Conservation (phyloP, 768 basidiomycete genomes). For the Termitomyces heimii region DNA sequence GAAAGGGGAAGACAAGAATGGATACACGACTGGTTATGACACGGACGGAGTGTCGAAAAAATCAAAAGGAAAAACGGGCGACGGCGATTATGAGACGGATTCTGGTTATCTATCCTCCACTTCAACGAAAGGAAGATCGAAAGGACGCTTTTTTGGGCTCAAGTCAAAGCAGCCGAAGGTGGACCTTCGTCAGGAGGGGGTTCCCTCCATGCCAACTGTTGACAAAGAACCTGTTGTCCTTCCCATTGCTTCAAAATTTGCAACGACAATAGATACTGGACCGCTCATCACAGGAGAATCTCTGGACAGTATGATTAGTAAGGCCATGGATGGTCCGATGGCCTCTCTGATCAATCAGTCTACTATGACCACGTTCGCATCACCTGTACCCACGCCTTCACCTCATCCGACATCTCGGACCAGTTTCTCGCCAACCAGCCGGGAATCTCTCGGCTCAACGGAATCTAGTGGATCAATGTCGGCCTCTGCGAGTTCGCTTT, state of each 20-base stretch:
- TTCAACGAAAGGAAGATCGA: constrained; percentile 27
- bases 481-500: constrained; percentile 10
- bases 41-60: constrained; percentile 20
- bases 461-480: constrained; percentile 12
- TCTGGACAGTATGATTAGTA: constrained; percentile 3
- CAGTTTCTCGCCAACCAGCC: not conserved
- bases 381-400: not conserved
- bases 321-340: constrained; percentile 3
- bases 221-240: constrained; percentile 27
- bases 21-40: constrained; percentile 18
- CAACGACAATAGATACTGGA: constrained; percentile 24
- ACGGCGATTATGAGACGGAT: constrained; percentile 35
- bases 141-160: constrained; percentile 38
- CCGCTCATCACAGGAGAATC: constrained; percentile 6
- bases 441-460: constrained; percentile 14
- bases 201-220: constrained; percentile 17
- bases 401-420: constrained; percentile 1
- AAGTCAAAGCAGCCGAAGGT: constrained; percentile 32
- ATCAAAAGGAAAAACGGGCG: constrained; percentile 22
- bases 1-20: constrained; percentile 16
- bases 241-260: constrained; percentile 44
- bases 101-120: constrained; percentile 24
- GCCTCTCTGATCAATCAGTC: not conserved
- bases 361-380: not conserved
- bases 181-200: constrained; percentile 24